Base-by-base conservation (phyloP, 768 basidiomycete genomes). In the Amanita exitialis region DNA sequence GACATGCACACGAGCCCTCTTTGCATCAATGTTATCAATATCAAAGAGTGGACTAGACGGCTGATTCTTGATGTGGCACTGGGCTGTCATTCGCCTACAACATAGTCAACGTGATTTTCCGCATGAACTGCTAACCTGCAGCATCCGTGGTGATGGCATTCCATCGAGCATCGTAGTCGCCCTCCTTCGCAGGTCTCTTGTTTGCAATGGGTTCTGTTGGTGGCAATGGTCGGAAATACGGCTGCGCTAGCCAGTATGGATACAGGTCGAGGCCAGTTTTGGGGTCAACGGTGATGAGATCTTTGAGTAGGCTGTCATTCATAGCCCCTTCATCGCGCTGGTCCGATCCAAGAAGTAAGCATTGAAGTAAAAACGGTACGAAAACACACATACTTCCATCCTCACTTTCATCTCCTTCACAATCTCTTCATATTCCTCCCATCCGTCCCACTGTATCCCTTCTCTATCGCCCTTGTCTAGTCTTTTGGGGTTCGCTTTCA, bases 381-480 rank as follows among this genome's bases (percentile, higher is more conserved):
- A 38, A 38, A 49, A 8, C 9, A 44, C 49, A 52, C 57, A 47
- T 54, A 68, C 69, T 55, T 65, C 74, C 70, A 89, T 73, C 52
- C 80, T 66, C 52, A 48, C 56, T 54, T 79, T 78, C 68, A 90
- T 72, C 65, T 84, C 82, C 41, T 66, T 61, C 13, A 78, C 76
- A 36, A 91, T 59, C 25, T 69, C 74, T 6, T 76, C 63, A 58
- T 81, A 86, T 43, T 68, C 66, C 23, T 65, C 64, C 51, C 73
- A 62, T 45, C 68, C 68, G 27, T 53, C 57, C 54, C 57, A 53
- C 37, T 34, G 25, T 28, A 50, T 43, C 51, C 53, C 43, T 38
- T 56, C 53, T 53, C 59, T 35, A 20, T 41, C 27, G 15, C 12
- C 47, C 48, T 37, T 28, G 49, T 53, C 43, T 44, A 55, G 32